Evolutionary conservation across 768 basidiomycete species (phyloP).

Genomic region (Kwoniella shandongensis): DNA sequence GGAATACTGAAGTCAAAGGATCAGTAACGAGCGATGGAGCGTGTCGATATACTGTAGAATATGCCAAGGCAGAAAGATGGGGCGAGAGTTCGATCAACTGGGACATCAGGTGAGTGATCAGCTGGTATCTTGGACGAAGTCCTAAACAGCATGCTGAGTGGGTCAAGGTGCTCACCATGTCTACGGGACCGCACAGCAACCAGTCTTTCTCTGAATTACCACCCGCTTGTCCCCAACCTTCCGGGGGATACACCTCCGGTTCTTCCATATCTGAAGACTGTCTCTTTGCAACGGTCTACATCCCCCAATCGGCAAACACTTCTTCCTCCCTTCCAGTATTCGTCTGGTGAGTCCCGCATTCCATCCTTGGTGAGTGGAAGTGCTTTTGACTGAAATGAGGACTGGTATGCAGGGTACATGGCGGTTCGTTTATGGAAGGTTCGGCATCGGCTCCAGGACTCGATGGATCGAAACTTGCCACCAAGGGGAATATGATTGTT

Average conservation of each 20-base stretch:
- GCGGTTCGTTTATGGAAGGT: constrained; percentile 74
- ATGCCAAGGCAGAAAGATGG: constrained; percentile 32
- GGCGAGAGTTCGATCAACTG: constrained; percentile 5
- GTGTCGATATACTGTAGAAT: constrained; percentile 34
- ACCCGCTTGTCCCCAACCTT: constrained; percentile 69
- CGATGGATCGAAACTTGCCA: constrained; percentile 73
- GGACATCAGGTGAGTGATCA: neutral
- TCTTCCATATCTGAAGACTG: constrained; percentile 71
- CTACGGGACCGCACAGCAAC: too few relatives aligned
- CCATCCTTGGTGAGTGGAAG: too few relatives aligned
- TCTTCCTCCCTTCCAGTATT: constrained; percentile 49
- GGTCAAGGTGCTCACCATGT: too few relatives aligned
- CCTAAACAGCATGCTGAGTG: too few relatives aligned
- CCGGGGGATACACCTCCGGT: constrained; percentile 48
- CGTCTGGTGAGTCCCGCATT: constrained; percentile 41
- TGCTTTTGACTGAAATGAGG: neutral
- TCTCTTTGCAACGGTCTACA: constrained; percentile 73
- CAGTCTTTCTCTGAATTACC: constrained; percentile 59
- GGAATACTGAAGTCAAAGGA: constrained; percentile 1
- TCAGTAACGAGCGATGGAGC: constrained; percentile 12
- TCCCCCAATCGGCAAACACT: constrained; percentile 59
- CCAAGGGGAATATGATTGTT: constrained; percentile 69
- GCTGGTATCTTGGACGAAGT: too few relatives aligned
- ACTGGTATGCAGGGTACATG: constrained; percentile 66
- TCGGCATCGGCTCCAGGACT: constrained; percentile 70